Percentiles rank a stretch among this genome's conserved stretches.
Conservation (phyloP, 371 early-diverging fungal genomes). For the Sporodiniella umbellata region DNA sequence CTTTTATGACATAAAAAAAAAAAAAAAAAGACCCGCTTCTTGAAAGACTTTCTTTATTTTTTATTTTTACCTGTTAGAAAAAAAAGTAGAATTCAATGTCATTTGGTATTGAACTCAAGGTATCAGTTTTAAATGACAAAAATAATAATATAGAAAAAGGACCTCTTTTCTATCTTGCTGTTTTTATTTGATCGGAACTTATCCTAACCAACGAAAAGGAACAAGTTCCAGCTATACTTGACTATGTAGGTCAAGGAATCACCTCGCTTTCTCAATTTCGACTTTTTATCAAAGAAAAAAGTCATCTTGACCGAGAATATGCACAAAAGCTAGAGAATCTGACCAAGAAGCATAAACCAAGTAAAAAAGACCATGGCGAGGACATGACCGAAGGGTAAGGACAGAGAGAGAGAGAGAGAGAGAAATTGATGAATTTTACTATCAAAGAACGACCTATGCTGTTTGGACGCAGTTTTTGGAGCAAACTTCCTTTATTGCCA, state of each 20-base stretch:
- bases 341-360: constrained; percentile 54
- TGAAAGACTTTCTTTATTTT: too few relatives aligned
- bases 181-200: constrained; percentile 3
- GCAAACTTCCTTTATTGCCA: constrained; percentile 58
- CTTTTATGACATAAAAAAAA: not conserved
- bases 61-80: too few relatives aligned
- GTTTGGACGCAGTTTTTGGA: constrained; percentile 57
- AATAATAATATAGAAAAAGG: not conserved
- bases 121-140: not conserved
- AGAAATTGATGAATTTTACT: too few relatives aligned
- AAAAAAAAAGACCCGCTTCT: not conserved
- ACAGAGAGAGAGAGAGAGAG: too few relatives aligned
- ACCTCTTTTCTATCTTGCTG: not conserved
- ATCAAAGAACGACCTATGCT: constrained; percentile 8
- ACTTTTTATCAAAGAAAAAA: constrained; percentile 71
- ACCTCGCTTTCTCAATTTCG: constrained; percentile 66
- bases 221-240: constrained; percentile 55
- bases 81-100: not conserved
- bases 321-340: constrained; percentile 69
- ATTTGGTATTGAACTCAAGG: too few relatives aligned
- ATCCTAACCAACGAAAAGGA: constrained; percentile 35
- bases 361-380: constrained; percentile 28
- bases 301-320: constrained; percentile 74
- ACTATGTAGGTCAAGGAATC: constrained; percentile 59
- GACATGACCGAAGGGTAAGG: not conserved